phyloP scores from a whole-genome alignment of 257 asterid species.

The Nyctanthes arbortristis region DNA sequence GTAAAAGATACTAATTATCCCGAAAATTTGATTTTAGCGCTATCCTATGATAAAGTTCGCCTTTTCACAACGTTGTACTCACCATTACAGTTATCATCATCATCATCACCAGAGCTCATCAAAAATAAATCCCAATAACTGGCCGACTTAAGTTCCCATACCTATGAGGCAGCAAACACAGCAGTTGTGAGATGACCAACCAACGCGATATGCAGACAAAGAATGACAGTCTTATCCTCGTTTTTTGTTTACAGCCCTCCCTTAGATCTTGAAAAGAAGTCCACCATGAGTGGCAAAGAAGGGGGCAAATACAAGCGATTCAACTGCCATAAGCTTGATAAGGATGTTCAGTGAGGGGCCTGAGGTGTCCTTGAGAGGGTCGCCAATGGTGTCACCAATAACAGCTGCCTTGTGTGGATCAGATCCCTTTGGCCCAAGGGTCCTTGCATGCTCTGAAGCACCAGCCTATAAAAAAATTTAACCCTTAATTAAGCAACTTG shows the following conservation, averaged over 20 bases:
- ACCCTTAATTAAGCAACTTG: neutral
- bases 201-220: neutral
- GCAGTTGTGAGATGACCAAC: neutral
- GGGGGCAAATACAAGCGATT: constrained; percentile 52
- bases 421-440: constrained; percentile 53
- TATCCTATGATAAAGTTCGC: neutral
- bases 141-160: neutral
- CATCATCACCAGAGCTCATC: constrained; percentile 10
- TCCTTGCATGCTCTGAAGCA: constrained; percentile 51
- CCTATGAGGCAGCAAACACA: neutral
- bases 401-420: constrained; percentile 61
- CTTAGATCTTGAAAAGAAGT: constrained; percentile 40
- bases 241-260: neutral
- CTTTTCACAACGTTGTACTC: neutral
- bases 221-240: neutral
- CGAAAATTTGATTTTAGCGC: neutral
- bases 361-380: constrained; percentile 52
- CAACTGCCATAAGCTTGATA: constrained; percentile 58
- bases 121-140: neutral
- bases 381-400: constrained; percentile 55
- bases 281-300: constrained; percentile 54
- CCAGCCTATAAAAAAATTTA: constrained; percentile 35
- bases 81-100: neutral
- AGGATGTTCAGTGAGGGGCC: constrained; percentile 55
- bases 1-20: neutral